phyloP scores from a whole-genome alignment of 352 stramenopile genomes.

The Phytophthora megakarya region DNA sequence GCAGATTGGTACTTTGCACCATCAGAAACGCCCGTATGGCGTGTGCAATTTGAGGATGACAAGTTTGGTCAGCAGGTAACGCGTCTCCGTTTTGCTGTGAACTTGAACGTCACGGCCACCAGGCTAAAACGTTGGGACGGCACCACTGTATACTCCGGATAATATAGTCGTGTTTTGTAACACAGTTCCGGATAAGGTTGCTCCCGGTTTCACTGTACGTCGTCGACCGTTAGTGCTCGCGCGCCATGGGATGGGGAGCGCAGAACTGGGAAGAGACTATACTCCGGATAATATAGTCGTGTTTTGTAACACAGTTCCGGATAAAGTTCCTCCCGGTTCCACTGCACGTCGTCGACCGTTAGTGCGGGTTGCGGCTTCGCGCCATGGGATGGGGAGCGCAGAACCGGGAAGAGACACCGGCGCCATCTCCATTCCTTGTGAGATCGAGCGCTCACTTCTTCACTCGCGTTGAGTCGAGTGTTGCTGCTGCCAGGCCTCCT shows the following conservation, averaged over 20 bases:
- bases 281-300: constrained; percentile 32
- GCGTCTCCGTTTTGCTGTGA: constrained; percentile 18
- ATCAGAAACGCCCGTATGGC: constrained; percentile 15
- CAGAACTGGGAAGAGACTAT: constrained; percentile 27
- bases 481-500: not conserved
- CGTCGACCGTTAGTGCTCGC: constrained; percentile 29
- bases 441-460: constrained; percentile 22
- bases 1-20: constrained; percentile 1
- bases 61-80: constrained; percentile 2
- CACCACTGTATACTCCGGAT: constrained; percentile 29
- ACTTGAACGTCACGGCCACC: not conserved
- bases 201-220: no score
- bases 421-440: constrained; percentile 18
- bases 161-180: no score
- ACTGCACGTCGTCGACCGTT: constrained; percentile 30
- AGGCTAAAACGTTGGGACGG: constrained; percentile 18
- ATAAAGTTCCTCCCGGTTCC: no score
- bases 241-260: constrained; percentile 36
- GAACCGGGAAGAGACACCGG: constrained; percentile 20
- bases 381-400: constrained; percentile 37
- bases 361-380: constrained; percentile 32
- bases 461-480: constrained; percentile 3
- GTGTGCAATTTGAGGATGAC: not conserved
- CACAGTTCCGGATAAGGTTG: no score
- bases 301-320: no score